These are phyloP conservation scores for Vigna hirtella DNA, from an alignment of 306 rosid genomes.

Conservation along the genomic window DNA sequence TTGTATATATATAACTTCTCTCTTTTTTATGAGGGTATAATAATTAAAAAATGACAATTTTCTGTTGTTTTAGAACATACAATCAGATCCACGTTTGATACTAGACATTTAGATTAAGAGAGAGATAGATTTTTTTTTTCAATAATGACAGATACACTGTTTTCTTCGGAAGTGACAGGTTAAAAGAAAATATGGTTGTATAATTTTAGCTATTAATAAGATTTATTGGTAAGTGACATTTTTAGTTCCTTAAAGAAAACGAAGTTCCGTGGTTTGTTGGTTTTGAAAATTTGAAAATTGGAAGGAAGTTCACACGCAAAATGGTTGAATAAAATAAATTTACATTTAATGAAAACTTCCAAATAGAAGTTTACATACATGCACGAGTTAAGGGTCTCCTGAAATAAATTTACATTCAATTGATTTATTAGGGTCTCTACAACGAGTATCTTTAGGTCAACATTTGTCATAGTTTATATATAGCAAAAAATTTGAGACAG, in stretches of 20 bases:
- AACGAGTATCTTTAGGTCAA: not conserved
- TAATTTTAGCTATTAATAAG: not conserved
- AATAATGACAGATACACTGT: not conserved
- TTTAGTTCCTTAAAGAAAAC: too few relatives aligned
- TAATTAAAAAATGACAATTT: not conserved
- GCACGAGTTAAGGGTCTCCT: not conserved
- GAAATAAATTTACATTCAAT: not conserved
- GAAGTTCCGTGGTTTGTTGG: not conserved
- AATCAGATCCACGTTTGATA: too few relatives aligned
- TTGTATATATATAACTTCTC: not conserved
- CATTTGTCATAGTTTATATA: not conserved
- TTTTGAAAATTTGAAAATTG: not conserved
- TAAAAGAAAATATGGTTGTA: not conserved
- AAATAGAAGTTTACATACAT: not conserved
- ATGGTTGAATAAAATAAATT: not conserved
- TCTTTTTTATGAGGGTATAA: not conserved
- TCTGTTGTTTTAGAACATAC: too few relatives aligned
- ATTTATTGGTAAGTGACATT: too few relatives aligned
- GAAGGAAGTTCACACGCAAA: slow-evolving; percentile 3
- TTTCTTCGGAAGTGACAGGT: not conserved
- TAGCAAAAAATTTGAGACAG: not conserved
- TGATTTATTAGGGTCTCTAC: not conserved
- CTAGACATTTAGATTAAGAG: not conserved
- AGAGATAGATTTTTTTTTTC: not conserved
- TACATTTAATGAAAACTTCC: slow-evolving; percentile 9